phyloP scores from a whole-genome alignment of 345 rosid species.

The Gossypium anomalum region DNA sequence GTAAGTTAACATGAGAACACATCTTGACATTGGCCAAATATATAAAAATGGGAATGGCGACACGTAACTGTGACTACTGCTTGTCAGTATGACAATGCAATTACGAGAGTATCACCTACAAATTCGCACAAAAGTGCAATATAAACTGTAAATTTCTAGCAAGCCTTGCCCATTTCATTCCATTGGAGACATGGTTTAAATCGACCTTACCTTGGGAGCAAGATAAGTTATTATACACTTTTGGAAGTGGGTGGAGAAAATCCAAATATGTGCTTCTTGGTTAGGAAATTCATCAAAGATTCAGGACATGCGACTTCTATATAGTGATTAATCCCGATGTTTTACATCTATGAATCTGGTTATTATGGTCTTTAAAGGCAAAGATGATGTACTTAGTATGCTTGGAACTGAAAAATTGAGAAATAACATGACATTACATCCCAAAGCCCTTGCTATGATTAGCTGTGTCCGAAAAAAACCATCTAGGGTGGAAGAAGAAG shows the following conservation, averaged over 20 bases:
- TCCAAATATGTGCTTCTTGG: background rate
- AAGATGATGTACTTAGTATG: background rate
- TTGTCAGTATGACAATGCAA: background rate
- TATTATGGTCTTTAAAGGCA: background rate
- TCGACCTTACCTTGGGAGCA: background rate
- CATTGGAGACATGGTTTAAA: background rate
- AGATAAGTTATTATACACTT: background rate
- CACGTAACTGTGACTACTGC: background rate
- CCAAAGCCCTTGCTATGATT: slow-evolving; percentile 1
- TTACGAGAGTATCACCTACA: background rate
- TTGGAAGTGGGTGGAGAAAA: background rate
- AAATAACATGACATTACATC: background rate
- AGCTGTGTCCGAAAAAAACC: background rate
- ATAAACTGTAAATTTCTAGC: background rate
- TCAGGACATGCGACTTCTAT: background rate
- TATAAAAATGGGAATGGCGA: background rate
- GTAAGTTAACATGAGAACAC: slow-evolving; percentile 10
- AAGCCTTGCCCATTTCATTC: background rate
- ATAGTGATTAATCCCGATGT: background rate
- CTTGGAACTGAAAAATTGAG: background rate
- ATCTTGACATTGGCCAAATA: background rate
- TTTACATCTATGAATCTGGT: background rate
- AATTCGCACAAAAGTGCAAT: background rate
- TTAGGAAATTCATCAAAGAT: background rate
- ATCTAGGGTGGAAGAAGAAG: slow-evolving; percentile 6